Base-by-base conservation (phyloP, 176 grass and related monocot species). In the Tillandsia leiboldiana region DNA sequence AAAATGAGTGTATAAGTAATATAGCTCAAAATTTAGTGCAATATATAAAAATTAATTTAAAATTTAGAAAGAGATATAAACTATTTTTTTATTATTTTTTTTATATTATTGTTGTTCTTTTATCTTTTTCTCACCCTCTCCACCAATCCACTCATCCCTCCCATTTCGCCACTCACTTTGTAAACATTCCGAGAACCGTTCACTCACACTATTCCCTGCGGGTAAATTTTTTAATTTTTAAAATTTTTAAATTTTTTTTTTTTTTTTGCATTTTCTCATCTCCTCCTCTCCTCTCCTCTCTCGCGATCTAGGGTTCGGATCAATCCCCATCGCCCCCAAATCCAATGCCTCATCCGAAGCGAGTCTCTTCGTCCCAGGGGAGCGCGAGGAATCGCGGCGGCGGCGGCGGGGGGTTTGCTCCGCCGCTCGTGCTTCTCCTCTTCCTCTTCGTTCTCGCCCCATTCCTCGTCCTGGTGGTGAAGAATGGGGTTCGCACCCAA, bases 401-500 rank as follows among this genome's bases (percentile, higher is more conserved):
- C 17, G 63, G 71, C 59, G 72, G 79, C 50, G 70, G 69, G 5
- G 61, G 75, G 58, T 66, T 69, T 27, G 50, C 85, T 67, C 73
- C 77, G 15, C 79, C 84, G 22, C 67, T 73, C 61, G 73, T 89
- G 72, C 68, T 97, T 23, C 82, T 90, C 48, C 79, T 92, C 2
- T 87, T 92, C 76, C 73, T 92, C 58, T 81, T 87, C 75, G 67
- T 97, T 26, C 42, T 97, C 22, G 83, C 81, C 5, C 86, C 83
- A 20, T 87, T 83, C 48, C 65, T 82, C 24, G 85, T 89, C 80
- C 50, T 90, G 72, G 72, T 83, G 56, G 77, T 33, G 17, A 77
- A 77, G 24, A 89, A 84, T 80, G 84, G 79, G 1, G 75, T 78
- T 0, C 81, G 81, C 67, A 68, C 83, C 57, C 79, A 81, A 28